These are phyloP conservation scores for Thermomyces lanuginosus DNA, from an alignment of 2,329 filamentous ascomycete genomes.

Conservation along the genomic window DNA sequence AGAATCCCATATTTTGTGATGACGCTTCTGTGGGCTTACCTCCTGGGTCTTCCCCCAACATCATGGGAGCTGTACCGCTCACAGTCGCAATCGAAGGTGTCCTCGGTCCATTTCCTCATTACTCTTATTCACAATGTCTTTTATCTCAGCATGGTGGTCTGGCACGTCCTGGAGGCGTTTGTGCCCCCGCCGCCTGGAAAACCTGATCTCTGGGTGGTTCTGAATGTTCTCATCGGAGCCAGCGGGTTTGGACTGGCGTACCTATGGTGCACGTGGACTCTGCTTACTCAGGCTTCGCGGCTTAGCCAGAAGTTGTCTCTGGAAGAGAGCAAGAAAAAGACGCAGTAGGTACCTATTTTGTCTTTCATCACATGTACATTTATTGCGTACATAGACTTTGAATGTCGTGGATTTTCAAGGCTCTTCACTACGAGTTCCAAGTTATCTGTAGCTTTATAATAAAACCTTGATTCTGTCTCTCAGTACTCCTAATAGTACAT, in stretches of 20 bases:
- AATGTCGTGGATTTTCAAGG: too few relatives aligned
- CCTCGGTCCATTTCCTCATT: constrained; percentile 35
- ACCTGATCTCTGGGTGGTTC: constrained; percentile 87
- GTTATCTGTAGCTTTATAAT: too few relatives aligned
- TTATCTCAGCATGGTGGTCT: constrained; percentile 60
- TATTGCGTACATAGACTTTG: too few relatives aligned
- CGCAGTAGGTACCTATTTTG: too few relatives aligned
- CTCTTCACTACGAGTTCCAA: too few relatives aligned
- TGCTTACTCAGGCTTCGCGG: constrained; percentile 21
- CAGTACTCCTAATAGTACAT: too few relatives aligned
- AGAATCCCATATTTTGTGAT: constrained; percentile 71
- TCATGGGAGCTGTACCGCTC: constrained; percentile 51
- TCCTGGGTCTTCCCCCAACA: constrained; percentile 71
- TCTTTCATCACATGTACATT: too few relatives aligned
- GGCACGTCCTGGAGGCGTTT: constrained; percentile 63
- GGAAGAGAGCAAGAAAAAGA: constrained; percentile 19
- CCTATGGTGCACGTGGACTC: constrained; percentile 68
- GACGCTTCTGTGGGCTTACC: constrained; percentile 75
- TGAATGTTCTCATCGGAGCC: constrained; percentile 74
- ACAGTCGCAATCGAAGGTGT: constrained; percentile 19
- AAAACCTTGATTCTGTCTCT: too few relatives aligned
- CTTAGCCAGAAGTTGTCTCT: constrained; percentile 12
- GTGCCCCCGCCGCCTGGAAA: constrained; percentile 54
- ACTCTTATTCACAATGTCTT: constrained; percentile 61
- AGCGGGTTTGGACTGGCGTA: constrained; percentile 78